Percentiles rank a stretch among this genome's conserved stretches.
phyloP scores from a whole-genome alignment of 345 rosid genomes.

The Lagerstroemia speciosa region DNA sequence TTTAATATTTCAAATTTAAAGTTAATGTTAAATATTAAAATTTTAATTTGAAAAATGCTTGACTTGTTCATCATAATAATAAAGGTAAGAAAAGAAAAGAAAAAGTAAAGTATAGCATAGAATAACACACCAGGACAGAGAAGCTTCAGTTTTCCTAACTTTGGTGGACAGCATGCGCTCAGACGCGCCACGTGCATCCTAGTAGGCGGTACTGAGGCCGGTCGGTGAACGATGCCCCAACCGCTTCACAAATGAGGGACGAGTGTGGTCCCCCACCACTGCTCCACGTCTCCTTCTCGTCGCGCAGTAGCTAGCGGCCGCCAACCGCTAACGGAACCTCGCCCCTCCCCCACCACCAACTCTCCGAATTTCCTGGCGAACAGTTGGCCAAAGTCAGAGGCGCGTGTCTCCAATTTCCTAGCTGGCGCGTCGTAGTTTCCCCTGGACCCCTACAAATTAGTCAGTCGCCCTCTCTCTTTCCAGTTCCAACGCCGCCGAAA shows the following conservation, averaged over 20 bases:
- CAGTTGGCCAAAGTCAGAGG: background rate
- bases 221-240: constrained; percentile 1
- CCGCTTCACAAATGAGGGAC: background rate
- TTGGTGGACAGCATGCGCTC: too few species aligned
- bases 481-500: background rate
- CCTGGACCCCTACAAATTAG: background rate
- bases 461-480: background rate
- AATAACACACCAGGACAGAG: too few species aligned
- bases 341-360: background rate
- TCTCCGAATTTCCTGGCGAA: background rate
- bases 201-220: background rate
- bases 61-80: too few species aligned
- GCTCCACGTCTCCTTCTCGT: background rate
- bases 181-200: background rate
- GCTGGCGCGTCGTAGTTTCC: background rate
- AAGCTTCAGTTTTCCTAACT: too few species aligned
- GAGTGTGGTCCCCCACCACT: background rate
- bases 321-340: too few species aligned
- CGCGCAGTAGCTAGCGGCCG: background rate
- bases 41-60: too few species aligned
- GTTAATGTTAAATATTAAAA: too few species aligned
- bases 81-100: background rate
- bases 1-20: too few species aligned
- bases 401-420: background rate
- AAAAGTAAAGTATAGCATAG: background rate